phyloP scores from a whole-genome alignment of 345 rosid genomes.

The Turnera subulata region DNA sequence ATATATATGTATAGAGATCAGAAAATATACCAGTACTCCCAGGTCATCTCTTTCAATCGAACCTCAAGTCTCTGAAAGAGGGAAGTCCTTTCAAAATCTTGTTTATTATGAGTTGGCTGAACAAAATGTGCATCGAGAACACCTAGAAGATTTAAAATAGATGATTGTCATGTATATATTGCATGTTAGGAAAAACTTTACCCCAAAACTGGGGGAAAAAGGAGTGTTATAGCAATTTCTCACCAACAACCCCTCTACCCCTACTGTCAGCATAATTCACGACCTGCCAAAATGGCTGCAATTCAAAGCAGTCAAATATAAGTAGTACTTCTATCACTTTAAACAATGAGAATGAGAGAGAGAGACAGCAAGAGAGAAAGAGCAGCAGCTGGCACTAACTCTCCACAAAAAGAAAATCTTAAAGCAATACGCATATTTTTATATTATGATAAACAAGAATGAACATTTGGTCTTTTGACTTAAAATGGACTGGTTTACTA shows the following conservation, averaged over 20 bases:
- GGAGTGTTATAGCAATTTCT: conserved; percentile 30
- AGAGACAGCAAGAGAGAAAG: neutral
- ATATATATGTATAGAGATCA: neutral
- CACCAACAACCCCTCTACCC: conserved; percentile 96
- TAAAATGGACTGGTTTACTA: too few relatives aligned
- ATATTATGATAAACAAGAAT: too few relatives aligned
- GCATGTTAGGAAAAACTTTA: conserved; percentile 2
- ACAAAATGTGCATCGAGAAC: conserved; percentile 86
- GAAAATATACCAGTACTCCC: conserved; percentile 71
- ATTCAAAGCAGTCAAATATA: neutral
- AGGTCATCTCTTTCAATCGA: conserved; percentile 90
- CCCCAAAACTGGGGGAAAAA: neutral
- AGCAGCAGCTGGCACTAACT: too few relatives aligned
- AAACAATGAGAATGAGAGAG: neutral
- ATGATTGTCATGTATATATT: neutral
- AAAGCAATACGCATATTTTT: too few relatives aligned
- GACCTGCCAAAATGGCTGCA: conserved; percentile 93
- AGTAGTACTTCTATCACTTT: neutral
- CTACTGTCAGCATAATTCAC: conserved; percentile 38
- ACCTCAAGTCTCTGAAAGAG: conserved; percentile 90
- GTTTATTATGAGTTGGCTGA: conserved; percentile 95
- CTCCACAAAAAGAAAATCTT: too few relatives aligned
- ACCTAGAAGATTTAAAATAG: conserved; percentile 37
- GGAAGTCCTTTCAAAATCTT: conserved; percentile 93
- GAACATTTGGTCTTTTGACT: too few relatives aligned